phyloP scores from a whole-genome alignment of 2,329 filamentous ascomycete genomes.

The Aspergillus fischeri region DNA sequence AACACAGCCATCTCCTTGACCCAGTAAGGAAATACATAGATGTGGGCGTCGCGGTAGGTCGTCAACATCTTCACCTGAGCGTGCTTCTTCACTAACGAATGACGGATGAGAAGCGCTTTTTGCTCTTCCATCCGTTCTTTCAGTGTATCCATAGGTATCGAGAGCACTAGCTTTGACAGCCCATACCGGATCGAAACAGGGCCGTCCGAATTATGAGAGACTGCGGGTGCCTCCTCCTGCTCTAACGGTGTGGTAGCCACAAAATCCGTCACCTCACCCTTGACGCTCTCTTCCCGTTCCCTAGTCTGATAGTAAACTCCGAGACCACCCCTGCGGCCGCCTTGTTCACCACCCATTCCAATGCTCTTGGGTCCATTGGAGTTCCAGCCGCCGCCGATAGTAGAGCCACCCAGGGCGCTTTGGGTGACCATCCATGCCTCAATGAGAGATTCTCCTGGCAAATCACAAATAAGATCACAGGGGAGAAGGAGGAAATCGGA shows the following conservation, averaged over 20 bases:
- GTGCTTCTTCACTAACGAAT: conserved; percentile 70
- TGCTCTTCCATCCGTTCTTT: conserved; percentile 77
- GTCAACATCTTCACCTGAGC: conserved; percentile 75
- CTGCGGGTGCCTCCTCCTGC: conserved; percentile 45
- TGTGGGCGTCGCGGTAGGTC: conserved; percentile 83
- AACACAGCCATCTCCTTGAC: conserved; percentile 74
- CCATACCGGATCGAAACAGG: conserved; percentile 62
- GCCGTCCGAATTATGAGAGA: conserved; percentile 49
- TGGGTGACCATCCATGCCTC: conserved; percentile 91
- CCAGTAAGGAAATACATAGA: conserved; percentile 93
- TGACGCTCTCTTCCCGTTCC: conserved; percentile 64
- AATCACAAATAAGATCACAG: conserved; percentile 88
- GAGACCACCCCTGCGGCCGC: conserved; percentile 69
- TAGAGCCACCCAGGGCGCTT: conserved; percentile 61
- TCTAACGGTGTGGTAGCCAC: conserved; percentile 71
- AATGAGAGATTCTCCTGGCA: conserved; percentile 75
- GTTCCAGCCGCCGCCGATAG: conserved; percentile 41
- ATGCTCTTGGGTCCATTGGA: conserved; percentile 42
- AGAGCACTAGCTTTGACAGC: conserved; percentile 76
- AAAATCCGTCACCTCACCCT: conserved; percentile 91
- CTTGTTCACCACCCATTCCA: conserved; percentile 51
- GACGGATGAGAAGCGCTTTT: conserved; percentile 63
- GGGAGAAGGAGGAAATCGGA: conserved; percentile 87
- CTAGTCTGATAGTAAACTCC: conserved; percentile 91
- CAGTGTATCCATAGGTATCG: conserved; percentile 82